Percentiles rank a stretch among this genome's conserved stretches.
These are phyloP conservation scores for Phaeosphaeriaceae sp. DNA, from an alignment of 2,329 filamentous ascomycete genomes.

Conservation along the genomic window DNA sequence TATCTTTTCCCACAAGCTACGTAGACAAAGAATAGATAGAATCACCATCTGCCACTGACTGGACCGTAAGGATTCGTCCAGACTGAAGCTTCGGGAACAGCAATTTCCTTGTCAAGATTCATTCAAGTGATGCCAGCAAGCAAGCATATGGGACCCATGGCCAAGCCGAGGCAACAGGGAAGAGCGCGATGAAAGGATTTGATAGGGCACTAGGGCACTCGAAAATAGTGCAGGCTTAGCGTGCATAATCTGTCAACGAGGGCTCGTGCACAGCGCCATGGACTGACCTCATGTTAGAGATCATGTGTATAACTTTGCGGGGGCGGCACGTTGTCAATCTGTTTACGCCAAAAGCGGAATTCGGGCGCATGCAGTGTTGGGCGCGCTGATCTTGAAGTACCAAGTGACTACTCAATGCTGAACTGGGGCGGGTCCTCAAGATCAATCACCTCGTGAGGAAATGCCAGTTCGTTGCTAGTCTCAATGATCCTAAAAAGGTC, in stretches of 20 bases:
- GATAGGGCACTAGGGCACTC: slow-evolving; percentile 17
- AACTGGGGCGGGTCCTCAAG: too few species aligned
- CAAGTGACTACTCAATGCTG: too few species aligned
- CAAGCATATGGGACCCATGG: neutral
- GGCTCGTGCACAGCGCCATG: slow-evolving; percentile 8
- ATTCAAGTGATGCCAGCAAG: too few species aligned
- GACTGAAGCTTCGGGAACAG: too few species aligned
- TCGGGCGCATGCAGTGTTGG: neutral
- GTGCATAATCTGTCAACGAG: slow-evolving; percentile 17
- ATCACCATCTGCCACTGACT: too few species aligned
- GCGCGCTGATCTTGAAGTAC: neutral
- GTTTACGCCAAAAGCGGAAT: neutral
- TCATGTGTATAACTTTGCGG: slow-evolving; percentile 3
- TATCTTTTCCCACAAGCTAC: too few species aligned
- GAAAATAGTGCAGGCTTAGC: slow-evolving; percentile 20
- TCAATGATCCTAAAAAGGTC: neutral
- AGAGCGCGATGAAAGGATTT: slow-evolving; percentile 19
- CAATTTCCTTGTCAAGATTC: too few species aligned
- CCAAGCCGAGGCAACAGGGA: slow-evolving; percentile 8
- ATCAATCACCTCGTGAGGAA: too few species aligned
- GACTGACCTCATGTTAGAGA: slow-evolving; percentile 18
- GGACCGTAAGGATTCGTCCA: too few species aligned
- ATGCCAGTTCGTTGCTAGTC: too few species aligned
- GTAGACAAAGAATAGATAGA: too few species aligned
- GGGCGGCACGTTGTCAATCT: neutral